Base-by-base conservation (phyloP, 2,329 filamentous ascomycete genomes). In the Dendryphion nanum region DNA sequence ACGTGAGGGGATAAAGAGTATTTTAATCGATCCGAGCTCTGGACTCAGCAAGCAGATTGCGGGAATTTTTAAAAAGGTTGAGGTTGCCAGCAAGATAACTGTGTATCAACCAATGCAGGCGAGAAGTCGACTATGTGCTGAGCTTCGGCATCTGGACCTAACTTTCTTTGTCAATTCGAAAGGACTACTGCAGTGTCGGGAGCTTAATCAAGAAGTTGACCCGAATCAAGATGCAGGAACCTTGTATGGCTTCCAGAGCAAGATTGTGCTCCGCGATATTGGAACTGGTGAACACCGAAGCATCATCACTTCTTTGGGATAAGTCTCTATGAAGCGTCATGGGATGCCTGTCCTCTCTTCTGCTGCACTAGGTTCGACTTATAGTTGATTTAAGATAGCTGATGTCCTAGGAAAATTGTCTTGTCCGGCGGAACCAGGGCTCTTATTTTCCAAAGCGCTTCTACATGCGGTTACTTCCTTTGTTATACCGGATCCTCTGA, bases 171-270 rank as follows among this genome's bases (percentile, higher is more conserved):
- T 82, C 0, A 78, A 77, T 35, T 1, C 3, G 0, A 47, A 54
- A 0, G 53, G 61, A 0, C 45, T 71, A 0, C 67, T 85, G 0
- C 45, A 70, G 16, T 81, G 69, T 16, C 59, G 40, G 0, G 68
- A 83, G 45, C 62, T 82, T 0, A 49, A 55, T 0, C 64, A 72
- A 0, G 72, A 76, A 33, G 63, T 85, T 18, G 39, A 41, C 30
- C 53, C 60, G 0, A 50, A 78, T 15, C 82, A 86, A 47, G 74
- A 82, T 32, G 64, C 73, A 0, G 81, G 81, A 0, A 78, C 77
- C 0, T 67, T 76, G 36, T 74, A 83, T 38, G 81, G 81, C 0
- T 63, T 84, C 1, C 37, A 64, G 2, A 79, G 73, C 54, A 82
- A 76, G 53, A 61, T 82, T 6, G 72, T 83, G 2, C 61, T 82